Base-by-base conservation (phyloP, 2,329 filamentous ascomycete genomes). In the Podosphaera leucotricha region DNA sequence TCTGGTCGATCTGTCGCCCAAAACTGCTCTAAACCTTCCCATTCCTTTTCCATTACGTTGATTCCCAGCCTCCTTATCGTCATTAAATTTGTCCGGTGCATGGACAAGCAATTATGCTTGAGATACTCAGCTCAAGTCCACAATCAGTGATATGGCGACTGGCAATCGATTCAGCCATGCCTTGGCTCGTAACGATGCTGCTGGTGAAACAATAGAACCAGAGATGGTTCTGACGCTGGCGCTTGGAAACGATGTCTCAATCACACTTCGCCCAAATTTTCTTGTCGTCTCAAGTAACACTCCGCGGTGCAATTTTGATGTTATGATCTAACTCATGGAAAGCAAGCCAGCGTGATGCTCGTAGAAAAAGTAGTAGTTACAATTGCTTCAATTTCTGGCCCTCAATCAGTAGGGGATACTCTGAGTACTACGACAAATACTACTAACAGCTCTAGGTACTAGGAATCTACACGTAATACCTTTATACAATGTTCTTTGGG, bases 401-500 rank as follows among this genome's bases (percentile, higher is more conserved):
- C 48, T 61, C 63, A 5, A 24, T 4, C 50, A 63, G 68, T 73
- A 18, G 6, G 35, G 28, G 22, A n/a, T 30, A 40, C 44, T 44
- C 44, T 35, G 20, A 16, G 22, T 40, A 44, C 48, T 44, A 40
- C 30, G 16, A 21, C 18, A 24, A 33, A 15, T 11, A 30, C 39
- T 47, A 39, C 51, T 54, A 28, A 55, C 51, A 44, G 18, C 15
- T 19, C 21, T 43, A 57, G 55, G 49, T 35, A 53, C 55, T 5
- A 8, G 8, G 22, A 24, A 24, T 24, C 22, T 24, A 24, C 18
- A 51, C 52, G 65, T 70, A 5, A 78, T 94, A 24, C 76, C 81
- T 1, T 77, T 84, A 48, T 86, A 82, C 63, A 80, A 92, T 57
- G 64, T 94, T 48, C 74, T 94, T 41, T 92, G 83, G 77, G 82